Evolutionary conservation across 2,329 filamentous ascomycete species (phyloP).

Genomic region (Trichoderma sp.): DNA sequence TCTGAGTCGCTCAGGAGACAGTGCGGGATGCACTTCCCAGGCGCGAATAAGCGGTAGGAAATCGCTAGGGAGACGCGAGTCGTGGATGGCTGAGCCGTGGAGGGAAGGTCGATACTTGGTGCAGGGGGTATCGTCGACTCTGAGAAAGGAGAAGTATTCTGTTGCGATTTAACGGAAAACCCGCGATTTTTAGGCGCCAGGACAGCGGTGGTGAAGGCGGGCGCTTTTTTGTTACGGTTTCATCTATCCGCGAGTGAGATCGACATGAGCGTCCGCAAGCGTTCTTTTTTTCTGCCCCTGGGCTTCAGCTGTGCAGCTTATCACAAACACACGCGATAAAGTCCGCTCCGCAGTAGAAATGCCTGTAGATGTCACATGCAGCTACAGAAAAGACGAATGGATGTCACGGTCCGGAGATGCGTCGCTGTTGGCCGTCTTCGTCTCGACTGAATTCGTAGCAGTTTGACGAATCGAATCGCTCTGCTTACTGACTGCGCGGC

Average conservation of each 20-base stretch:
- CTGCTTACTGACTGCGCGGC: not conserved
- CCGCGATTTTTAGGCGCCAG: not conserved
- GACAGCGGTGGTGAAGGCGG: not conserved
- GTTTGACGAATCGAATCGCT: conserved; percentile 13
- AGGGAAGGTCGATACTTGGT: not conserved
- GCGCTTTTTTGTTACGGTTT: conserved; percentile 5
- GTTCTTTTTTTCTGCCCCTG: not conserved
- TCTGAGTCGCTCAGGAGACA: conserved; percentile 7
- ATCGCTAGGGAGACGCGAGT: conserved; percentile 9
- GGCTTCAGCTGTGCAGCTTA: conserved; percentile 5
- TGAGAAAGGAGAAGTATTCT: not conserved
- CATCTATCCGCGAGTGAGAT: conserved; percentile 16
- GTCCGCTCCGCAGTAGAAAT: not conserved
- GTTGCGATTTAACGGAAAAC: not conserved
- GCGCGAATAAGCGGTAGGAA: not conserved
- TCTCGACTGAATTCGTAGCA: not conserved
- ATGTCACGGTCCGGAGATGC: not conserved
- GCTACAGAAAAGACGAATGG: not conserved
- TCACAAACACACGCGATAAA: not conserved
- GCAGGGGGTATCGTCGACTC: not conserved
- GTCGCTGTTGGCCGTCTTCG: conserved; percentile 9
- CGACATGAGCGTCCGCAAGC: conserved; percentile 2
- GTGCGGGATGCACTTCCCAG: conserved; percentile 6
- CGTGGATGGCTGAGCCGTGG: not conserved
- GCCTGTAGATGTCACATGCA: not conserved